These are phyloP conservation scores for Melanomma pulvis-pyrius DNA, from an alignment of 495 filamentous ascomycete genomes.

Conservation along the genomic window DNA sequence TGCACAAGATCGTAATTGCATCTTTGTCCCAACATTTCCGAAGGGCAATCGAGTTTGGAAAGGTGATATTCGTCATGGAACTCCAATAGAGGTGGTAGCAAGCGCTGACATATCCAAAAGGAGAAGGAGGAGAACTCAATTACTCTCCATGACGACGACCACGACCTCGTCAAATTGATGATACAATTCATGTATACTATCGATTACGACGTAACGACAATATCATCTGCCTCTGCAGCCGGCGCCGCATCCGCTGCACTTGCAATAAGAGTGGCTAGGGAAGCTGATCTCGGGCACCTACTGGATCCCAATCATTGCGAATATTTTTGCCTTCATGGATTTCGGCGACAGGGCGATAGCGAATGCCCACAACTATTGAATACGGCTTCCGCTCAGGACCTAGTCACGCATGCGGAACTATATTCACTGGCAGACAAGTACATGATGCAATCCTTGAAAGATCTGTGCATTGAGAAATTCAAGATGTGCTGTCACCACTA, in stretches of 20 bases:
- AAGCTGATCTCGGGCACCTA: too few relatives aligned
- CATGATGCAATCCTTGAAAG: constrained; percentile 45
- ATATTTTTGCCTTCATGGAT: too few relatives aligned
- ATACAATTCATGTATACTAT: background rate
- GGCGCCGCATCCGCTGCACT: too few relatives aligned
- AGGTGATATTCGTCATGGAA: too few relatives aligned
- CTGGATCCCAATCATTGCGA: too few relatives aligned
- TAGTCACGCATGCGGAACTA: constrained; percentile 40
- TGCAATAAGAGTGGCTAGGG: too few relatives aligned
- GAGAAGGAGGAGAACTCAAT: constrained; percentile 1
- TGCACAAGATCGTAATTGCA: constrained; percentile 8
- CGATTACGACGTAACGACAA: constrained; percentile 1
- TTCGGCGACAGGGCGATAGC: too few relatives aligned
- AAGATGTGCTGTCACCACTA: constrained; percentile 25
- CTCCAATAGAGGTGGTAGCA: background rate
- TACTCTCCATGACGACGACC: constrained; percentile 10
- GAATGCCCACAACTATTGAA: too few relatives aligned
- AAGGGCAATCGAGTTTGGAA: constrained; percentile 1
- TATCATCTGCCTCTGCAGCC: too few relatives aligned
- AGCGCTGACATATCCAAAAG: background rate
- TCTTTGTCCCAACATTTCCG: background rate
- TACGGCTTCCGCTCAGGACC: too few relatives aligned
- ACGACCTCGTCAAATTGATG: background rate
- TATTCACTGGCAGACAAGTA: constrained; percentile 53
- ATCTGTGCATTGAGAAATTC: constrained; percentile 46